Conservation (phyloP, 225 moss, liverwort and hornwort genomes). For the Neckera pumila region DNA sequence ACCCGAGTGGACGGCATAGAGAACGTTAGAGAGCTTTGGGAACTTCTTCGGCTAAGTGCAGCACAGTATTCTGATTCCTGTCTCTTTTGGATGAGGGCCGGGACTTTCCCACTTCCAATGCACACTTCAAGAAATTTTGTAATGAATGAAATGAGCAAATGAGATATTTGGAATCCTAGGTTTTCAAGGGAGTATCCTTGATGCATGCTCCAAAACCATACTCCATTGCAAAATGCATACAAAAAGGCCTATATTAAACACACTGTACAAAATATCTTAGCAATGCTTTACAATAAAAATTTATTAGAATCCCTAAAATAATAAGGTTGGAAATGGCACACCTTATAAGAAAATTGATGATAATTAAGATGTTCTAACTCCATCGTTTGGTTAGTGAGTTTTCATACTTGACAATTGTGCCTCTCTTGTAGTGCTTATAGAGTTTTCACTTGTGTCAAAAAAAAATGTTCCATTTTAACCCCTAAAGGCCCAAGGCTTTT, state of each 20-base stretch:
- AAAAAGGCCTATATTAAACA: fast-evolving
- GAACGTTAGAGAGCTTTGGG: not conserved
- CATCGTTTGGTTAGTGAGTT: not conserved
- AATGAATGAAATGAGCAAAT: not conserved
- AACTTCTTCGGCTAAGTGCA: not conserved
- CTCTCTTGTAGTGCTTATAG: not conserved
- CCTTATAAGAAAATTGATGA: not conserved
- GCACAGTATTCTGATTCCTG: not conserved
- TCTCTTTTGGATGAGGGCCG: not conserved
- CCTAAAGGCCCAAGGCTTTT: too few relatives aligned
- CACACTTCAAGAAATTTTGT: not conserved
- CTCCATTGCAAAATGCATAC: not conserved
- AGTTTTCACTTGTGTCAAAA: not conserved
- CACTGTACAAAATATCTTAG: not conserved
- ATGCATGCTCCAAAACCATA: not conserved
- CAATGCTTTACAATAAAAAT: not conserved
- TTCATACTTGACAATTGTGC: not conserved
- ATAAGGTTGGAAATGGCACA: not conserved
- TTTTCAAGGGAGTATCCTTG: not conserved
- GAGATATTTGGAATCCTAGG: not conserved
- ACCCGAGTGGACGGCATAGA: not conserved
- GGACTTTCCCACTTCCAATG: not conserved
- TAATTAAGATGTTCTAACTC: not conserved
- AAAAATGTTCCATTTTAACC: not conserved
- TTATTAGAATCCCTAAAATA: not conserved